Conservation (phyloP, 495 filamentous ascomycete genomes). For the Aspergillus asperescens region DNA sequence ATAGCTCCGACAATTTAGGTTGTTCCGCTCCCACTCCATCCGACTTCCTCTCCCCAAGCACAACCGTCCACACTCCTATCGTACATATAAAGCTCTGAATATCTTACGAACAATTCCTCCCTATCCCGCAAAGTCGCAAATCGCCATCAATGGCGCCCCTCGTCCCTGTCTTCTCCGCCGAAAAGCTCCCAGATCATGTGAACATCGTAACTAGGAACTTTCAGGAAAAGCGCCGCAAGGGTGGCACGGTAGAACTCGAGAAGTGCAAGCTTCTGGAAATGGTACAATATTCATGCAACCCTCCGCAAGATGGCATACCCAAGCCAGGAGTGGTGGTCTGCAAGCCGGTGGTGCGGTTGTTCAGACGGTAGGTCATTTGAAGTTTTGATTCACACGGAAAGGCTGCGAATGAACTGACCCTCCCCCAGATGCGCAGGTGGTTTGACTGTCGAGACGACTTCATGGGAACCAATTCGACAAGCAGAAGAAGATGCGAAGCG, state of each 20-base stretch:
- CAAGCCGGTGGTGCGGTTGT: constrained; percentile 68
- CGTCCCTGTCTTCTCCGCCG: constrained; percentile 36
- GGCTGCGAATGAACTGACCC: background rate
- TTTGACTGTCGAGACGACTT: constrained; percentile 77
- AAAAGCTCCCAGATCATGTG: constrained; percentile 38
- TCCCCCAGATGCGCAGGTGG: constrained; percentile 62
- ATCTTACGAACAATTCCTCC: background rate
- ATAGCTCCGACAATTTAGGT: background rate
- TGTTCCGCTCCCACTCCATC: background rate
- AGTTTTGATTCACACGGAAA: background rate
- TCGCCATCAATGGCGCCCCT: constrained; percentile 36
- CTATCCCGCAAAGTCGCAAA: background rate
- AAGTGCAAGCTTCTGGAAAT: constrained; percentile 71
- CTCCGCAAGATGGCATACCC: constrained; percentile 50
- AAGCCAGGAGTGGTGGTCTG: constrained; percentile 59
- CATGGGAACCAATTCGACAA: constrained; percentile 55
- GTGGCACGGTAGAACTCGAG: constrained; percentile 49
- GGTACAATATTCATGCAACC: constrained; percentile 75
- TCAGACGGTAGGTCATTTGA: constrained; percentile 60
- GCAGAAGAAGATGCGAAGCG: constrained; percentile 28
- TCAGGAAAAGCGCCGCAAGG: constrained; percentile 42
- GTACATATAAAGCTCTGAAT: background rate
- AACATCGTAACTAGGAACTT: constrained; percentile 39
- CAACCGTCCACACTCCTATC: background rate
- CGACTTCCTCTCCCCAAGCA: background rate